phyloP scores from a whole-genome alignment of 768 basidiomycete genomes.

The Trametes cinnabarina region DNA sequence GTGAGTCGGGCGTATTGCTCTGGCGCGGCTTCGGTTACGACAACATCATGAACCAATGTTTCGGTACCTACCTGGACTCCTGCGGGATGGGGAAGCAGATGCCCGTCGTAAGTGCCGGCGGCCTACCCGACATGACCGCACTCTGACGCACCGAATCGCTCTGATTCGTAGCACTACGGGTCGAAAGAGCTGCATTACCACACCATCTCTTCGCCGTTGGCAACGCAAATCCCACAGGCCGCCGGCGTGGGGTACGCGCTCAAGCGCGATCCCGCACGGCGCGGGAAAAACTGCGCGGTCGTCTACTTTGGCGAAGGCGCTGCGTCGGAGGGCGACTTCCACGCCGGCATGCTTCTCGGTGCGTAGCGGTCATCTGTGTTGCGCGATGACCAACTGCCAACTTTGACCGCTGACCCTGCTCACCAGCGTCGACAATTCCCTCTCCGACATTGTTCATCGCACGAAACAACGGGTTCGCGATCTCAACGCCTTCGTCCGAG shows the following conservation, averaged over 20 bases:
- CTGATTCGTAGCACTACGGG: constrained; percentile 67
- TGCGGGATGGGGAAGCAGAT: constrained; percentile 88
- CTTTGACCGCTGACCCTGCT: neutral
- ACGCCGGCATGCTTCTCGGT: constrained; percentile 77
- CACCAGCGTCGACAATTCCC: constrained; percentile 63
- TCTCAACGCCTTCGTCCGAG: constrained; percentile 86
- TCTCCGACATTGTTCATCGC: constrained; percentile 73
- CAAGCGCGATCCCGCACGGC: constrained; percentile 68
- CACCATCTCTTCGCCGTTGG: constrained; percentile 90
- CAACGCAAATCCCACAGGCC: constrained; percentile 93
- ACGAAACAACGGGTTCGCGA: constrained; percentile 90
- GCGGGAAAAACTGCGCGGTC: constrained; percentile 72
- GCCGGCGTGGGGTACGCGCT: constrained; percentile 91
- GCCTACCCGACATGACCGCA: neutral
- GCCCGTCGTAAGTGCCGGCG: constrained; percentile 67
- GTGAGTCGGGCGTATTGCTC: constrained; percentile 86
- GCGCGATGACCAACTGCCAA: neutral
- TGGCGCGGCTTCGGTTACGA: constrained; percentile 84
- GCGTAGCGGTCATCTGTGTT: neutral
- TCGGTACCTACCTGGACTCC: constrained; percentile 79
- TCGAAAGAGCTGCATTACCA: constrained; percentile 84
- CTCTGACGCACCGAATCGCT: neutral
- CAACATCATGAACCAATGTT: constrained; percentile 87
- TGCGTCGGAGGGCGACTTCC: constrained; percentile 93
- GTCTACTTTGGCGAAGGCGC: constrained; percentile 95